Conservation (phyloP, 2,329 filamentous ascomycete genomes). For the Rutstroemia sp. region DNA sequence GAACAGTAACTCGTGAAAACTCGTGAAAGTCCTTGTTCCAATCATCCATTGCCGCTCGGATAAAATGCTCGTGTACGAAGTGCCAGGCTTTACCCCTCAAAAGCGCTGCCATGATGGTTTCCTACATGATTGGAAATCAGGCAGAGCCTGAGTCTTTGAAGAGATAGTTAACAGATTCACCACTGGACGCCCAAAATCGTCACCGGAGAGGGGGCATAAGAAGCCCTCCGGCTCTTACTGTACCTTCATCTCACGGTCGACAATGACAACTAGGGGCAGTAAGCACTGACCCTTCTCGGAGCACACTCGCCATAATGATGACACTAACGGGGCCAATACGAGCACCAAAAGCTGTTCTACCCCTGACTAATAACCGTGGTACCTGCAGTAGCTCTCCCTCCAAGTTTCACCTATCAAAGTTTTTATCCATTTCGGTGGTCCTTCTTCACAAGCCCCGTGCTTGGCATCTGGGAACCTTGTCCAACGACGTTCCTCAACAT, state of each 20-base stretch:
- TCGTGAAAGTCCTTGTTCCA: not conserved
- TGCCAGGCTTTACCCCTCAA: too few species aligned
- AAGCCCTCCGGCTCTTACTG: too few species aligned
- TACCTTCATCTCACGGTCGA: not conserved
- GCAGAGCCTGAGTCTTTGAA: too few species aligned
- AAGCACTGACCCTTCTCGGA: slow-evolving; percentile 4
- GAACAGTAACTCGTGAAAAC: not conserved
- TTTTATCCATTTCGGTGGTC: not conserved
- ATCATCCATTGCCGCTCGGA: slow-evolving; percentile 3
- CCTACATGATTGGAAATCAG: too few species aligned
- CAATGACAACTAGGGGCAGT: not conserved
- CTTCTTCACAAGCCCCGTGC: not conserved
- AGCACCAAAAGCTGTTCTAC: not conserved
- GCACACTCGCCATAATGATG: not conserved
- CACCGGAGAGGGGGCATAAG: too few species aligned
- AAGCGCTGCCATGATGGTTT: too few species aligned
- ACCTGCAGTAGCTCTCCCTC: slow-evolving; percentile 6
- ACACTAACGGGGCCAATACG: not conserved
- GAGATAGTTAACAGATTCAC: too few species aligned
- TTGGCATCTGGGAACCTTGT: not conserved
- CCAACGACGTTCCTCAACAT: not conserved
- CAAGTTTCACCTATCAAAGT: slow-evolving; percentile 5
- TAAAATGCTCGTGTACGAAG: not conserved
- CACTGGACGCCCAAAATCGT: not conserved
- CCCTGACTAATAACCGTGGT: slow-evolving; percentile 3